phyloP scores from a whole-genome alignment of 257 asterid genomes.

The Solanum virginianum region DNA sequence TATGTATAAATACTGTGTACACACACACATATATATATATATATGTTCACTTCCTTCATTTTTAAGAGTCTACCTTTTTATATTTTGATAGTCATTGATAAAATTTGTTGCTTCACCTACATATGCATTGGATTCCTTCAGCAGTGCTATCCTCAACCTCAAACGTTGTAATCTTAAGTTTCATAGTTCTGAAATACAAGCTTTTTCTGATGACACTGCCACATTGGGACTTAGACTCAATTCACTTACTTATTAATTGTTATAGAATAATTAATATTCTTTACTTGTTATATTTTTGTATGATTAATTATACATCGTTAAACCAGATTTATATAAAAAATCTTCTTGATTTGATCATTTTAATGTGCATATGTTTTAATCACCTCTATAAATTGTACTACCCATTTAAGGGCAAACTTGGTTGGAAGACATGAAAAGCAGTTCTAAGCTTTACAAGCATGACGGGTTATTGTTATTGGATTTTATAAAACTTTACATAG shows the following conservation, averaged over 20 bases:
- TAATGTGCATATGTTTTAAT: background rate
- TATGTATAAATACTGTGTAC: no score
- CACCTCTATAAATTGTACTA: background rate
- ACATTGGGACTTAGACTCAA: no score
- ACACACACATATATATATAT: no score
- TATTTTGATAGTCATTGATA: no score
- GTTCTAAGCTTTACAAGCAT: background rate
- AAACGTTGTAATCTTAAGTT: no score
- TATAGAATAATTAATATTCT: no score
- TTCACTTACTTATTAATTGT: no score
- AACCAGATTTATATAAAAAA: background rate
- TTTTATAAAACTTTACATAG: background rate
- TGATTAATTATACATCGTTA: background rate
- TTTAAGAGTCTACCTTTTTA: no score
- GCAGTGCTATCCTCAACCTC: no score
- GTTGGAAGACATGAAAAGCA: background rate
- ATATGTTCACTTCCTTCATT: no score
- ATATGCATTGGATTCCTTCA: no score
- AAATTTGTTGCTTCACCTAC: no score
- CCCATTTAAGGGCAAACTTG: background rate
- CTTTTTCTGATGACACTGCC: background rate
- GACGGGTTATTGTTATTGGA: background rate
- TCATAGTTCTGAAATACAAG: background rate
- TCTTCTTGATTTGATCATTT: background rate
- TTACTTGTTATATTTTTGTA: background rate